These are phyloP conservation scores for Lophiostoma macrostomum DNA, from an alignment of 495 filamentous ascomycete species.

Conservation along the genomic window DNA sequence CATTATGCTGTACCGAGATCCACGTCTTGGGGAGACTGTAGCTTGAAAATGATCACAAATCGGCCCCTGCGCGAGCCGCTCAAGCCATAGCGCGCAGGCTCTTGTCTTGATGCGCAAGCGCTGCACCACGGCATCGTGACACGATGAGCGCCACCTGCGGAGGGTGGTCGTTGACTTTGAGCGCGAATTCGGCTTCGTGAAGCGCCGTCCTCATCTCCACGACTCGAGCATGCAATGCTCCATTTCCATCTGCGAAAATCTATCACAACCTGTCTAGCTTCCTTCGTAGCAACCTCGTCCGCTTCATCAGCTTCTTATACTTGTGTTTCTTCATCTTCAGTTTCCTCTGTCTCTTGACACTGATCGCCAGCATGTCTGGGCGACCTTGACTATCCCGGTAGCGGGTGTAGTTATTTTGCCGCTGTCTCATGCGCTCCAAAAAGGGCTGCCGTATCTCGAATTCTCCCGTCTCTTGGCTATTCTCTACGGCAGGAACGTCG, in stretches of 20 bases:
- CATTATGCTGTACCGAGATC: constrained; percentile 16
- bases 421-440: constrained; percentile 38
- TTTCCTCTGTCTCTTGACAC: constrained; percentile 81
- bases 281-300: constrained; percentile 83
- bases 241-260: constrained; percentile 10
- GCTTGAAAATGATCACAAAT: constrained; percentile 20
- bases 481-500: constrained; percentile 10
- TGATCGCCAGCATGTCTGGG: constrained; percentile 52
- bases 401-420: constrained; percentile 22
- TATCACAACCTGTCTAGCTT: constrained; percentile 66
- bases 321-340: constrained; percentile 99
- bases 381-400: constrained; percentile 12
- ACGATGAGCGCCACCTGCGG: too few relatives aligned
- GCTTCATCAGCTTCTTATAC: constrained; percentile 97
- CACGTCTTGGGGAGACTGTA: constrained; percentile 1
- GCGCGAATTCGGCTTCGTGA: not conserved
- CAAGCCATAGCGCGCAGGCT: not conserved
- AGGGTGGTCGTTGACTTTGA: not conserved
- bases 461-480: constrained; percentile 9
- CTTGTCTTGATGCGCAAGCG: not conserved
- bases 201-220: not conserved
- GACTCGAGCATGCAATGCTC: constrained; percentile 11
- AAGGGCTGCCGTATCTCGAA: constrained; percentile 39
- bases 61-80: not conserved
- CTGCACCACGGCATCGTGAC: too few relatives aligned